Percentiles rank a stretch among this genome's conserved stretches.
Evolutionary conservation across 805 yeast species (phyloP).

Genomic region (Teunomyces atbi): DNA sequence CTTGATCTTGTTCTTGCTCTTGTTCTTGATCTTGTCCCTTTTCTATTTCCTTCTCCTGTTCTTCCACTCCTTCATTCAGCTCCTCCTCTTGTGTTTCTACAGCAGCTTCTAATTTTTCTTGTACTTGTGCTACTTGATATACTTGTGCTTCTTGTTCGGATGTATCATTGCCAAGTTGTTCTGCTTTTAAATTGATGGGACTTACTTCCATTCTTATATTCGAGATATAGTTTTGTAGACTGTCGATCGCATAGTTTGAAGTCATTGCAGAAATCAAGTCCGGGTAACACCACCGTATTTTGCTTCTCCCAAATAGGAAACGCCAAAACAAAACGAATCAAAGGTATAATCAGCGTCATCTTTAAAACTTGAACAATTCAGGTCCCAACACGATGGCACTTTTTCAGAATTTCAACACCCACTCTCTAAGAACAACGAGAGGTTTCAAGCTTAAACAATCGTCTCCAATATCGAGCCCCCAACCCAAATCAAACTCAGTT

Average conservation of each 20-base stretch:
- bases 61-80: no score
- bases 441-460: slow-evolving; percentile 43
- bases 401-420: slow-evolving; percentile 45
- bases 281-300: background rate
- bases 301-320: slow-evolving; percentile 3
- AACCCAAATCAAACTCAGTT: slow-evolving; percentile 33
- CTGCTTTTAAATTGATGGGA: slow-evolving; percentile 2
- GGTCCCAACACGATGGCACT: slow-evolving; percentile 28
- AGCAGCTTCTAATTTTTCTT: background rate
- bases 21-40: background rate
- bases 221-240: background rate
- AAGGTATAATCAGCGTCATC: background rate
- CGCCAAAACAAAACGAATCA: slow-evolving; percentile 2
- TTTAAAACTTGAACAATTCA: background rate
- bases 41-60: background rate
- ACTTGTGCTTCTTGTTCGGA: background rate
- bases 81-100: background rate
- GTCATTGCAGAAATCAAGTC: background rate
- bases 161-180: background rate
- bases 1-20: background rate
- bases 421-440: slow-evolving; percentile 40
- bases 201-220: slow-evolving; percentile 4
- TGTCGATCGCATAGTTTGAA: background rate
- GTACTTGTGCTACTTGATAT: background rate
- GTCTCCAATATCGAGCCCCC: slow-evolving; percentile 41